phyloP scores from a whole-genome alignment of 306 rosid genomes.

The Bauhinia variegata region DNA sequence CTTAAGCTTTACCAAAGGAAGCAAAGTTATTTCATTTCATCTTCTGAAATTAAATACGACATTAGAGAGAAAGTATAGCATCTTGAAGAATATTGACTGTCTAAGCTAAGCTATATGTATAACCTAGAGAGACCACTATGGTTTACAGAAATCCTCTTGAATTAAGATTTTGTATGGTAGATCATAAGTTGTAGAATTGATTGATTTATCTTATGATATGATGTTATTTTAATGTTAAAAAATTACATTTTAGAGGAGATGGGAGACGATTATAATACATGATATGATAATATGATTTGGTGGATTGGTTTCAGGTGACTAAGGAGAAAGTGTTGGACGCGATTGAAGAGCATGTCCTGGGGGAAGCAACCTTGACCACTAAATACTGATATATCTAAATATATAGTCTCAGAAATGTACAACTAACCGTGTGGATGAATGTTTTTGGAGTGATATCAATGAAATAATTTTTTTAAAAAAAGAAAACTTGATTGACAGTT shows the following conservation, averaged over 20 bases:
- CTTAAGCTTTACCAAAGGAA: neutral
- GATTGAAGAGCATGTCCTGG: slow-evolving; percentile 67
- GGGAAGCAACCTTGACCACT: slow-evolving; percentile 63
- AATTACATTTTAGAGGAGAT: too few relatives aligned
- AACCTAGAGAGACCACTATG: neutral
- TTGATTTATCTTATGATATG: too few relatives aligned
- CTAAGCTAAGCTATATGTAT: neutral
- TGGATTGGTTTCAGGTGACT: slow-evolving; percentile 50
- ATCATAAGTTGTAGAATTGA: too few relatives aligned
- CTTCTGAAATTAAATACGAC: slow-evolving; percentile 10
- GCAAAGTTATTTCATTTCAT: neutral
- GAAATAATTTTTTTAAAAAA: too few relatives aligned
- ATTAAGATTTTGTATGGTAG: too few relatives aligned
- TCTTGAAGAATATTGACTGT: neutral
- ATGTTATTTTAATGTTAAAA: too few relatives aligned
- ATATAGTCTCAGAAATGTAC: neutral
- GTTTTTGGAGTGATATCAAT: too few relatives aligned
- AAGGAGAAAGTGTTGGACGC: slow-evolving; percentile 75
- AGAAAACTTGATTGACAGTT: neutral
- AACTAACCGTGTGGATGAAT: neutral
- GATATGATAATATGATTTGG: too few relatives aligned
- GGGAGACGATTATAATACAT: too few relatives aligned
- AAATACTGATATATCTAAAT: slow-evolving; percentile 42
- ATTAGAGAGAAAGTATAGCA: neutral
- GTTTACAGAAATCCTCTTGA: neutral